Conservation (phyloP, 1,139 yeast genomes). For the Zygoascus meyerae region DNA sequence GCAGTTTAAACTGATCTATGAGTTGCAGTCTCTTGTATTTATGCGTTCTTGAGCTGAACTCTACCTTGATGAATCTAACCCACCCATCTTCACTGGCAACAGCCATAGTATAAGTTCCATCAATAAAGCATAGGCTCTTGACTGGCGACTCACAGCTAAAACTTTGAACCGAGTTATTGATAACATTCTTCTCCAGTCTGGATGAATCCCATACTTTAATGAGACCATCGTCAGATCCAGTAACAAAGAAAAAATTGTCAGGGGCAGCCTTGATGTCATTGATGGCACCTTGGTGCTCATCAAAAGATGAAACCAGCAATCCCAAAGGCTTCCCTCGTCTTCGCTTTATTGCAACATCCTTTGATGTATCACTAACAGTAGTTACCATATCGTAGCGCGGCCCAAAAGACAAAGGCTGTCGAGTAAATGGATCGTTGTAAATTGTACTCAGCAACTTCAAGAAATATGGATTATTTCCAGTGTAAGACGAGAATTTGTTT, state of each 20-base stretch:
- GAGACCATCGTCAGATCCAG: conserved; percentile 71
- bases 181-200: conserved; percentile 59
- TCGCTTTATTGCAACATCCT: conserved; percentile 11
- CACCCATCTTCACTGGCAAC: conserved; percentile 63
- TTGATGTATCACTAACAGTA: neutral
- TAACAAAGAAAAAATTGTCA: conserved; percentile 60
- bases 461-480: conserved; percentile 61
- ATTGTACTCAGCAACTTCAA: conserved; percentile 50
- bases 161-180: conserved; percentile 49
- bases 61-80: conserved; percentile 53
- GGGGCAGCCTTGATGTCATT: conserved; percentile 53
- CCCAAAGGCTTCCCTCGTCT: conserved; percentile 38
- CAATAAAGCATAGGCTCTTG: conserved; percentile 43
- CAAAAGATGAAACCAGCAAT: conserved; percentile 51
- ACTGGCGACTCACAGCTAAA: conserved; percentile 27
- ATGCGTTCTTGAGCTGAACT: conserved; percentile 20
- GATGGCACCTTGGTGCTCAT: conserved; percentile 50
- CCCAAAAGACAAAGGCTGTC: conserved; percentile 54
- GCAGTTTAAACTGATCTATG: conserved; percentile 9
- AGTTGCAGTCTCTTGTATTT: conserved; percentile 33
- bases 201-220: conserved; percentile 74
- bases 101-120: conserved; percentile 58
- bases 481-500: conserved; percentile 19
- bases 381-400: conserved; percentile 20
- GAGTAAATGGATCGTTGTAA: conserved; percentile 50